A percentile compares a stretch with the other conserved stretches of the same genome.
These are phyloP conservation scores for Ettlia oleoabundans DNA, from an alignment of 139 green algal genomes.

Conservation along the genomic window DNA sequence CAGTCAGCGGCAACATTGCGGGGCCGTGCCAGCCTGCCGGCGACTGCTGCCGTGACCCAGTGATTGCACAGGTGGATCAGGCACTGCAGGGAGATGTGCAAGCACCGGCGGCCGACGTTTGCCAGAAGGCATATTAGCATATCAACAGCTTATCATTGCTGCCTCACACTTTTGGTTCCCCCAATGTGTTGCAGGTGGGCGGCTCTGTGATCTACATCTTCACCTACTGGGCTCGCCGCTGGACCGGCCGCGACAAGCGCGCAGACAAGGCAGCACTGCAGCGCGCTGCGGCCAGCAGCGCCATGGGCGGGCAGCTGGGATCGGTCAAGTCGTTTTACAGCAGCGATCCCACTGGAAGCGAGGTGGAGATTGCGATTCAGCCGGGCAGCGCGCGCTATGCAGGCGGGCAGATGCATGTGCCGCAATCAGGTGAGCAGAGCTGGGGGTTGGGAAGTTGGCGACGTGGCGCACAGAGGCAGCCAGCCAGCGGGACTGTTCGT, in stretches of 20 bases:
- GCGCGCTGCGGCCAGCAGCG: neutral
- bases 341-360: conserved; percentile 8
- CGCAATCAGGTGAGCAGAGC: conserved; percentile 20
- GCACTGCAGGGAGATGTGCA: too few relatives aligned
- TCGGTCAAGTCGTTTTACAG: conserved; percentile 16
- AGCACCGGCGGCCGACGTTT: too few relatives aligned
- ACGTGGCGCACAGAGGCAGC: neutral
- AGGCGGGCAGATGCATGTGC: conserved; percentile 31
- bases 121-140: too few relatives aligned
- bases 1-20: neutral
- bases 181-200: conserved; percentile 7
- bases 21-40: too few relatives aligned
- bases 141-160: too few relatives aligned
- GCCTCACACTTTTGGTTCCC: neutral
- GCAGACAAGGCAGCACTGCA: neutral
- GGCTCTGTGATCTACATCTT: conserved; percentile 37
- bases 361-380: conserved; percentile 37
- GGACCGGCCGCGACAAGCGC: conserved; percentile 18
- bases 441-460: neutral
- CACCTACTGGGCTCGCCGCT: conserved; percentile 26
- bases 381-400: conserved; percentile 18
- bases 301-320: neutral
- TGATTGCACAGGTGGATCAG: too few relatives aligned
- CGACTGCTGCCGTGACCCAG: too few relatives aligned
- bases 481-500: too few relatives aligned